phyloP scores from a whole-genome alignment of 768 basidiomycete genomes.

The Phaeolepiota aurea region DNA sequence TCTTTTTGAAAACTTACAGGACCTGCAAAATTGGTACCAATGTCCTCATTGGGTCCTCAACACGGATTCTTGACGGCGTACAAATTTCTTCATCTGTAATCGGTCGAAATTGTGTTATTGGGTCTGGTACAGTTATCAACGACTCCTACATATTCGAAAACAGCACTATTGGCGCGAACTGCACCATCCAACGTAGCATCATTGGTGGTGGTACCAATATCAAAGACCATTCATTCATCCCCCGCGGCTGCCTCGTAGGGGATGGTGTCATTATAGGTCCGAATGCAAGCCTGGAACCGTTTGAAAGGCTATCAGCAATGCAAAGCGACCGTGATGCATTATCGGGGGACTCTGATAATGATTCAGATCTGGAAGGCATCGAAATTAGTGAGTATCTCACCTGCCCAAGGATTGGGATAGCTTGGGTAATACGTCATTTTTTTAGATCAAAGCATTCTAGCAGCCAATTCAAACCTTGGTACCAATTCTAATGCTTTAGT shows the following conservation, averaged over 20 bases:
- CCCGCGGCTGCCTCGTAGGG: slow-evolving; percentile 72
- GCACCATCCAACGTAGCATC: slow-evolving; percentile 70
- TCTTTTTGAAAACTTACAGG: slow-evolving; percentile 25
- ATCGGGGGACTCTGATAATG: slow-evolving; percentile 29
- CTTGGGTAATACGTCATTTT: slow-evolving; percentile 1
- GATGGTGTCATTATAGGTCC: slow-evolving; percentile 77
- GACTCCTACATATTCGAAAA: slow-evolving; percentile 83
- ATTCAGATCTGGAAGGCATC: slow-evolving; percentile 61
- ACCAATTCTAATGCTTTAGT: slow-evolving; percentile 66
- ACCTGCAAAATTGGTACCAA: slow-evolving; percentile 78
- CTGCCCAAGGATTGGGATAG: not conserved
- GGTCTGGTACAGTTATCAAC: slow-evolving; percentile 56
- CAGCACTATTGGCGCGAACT: slow-evolving; percentile 60
- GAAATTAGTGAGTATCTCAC: slow-evolving; percentile 45
- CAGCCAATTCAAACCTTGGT: slow-evolving; percentile 44
- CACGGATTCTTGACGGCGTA: slow-evolving; percentile 58
- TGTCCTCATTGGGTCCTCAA: slow-evolving; percentile 77
- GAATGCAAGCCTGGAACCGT: slow-evolving; percentile 55
- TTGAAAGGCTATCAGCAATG: slow-evolving; percentile 64
- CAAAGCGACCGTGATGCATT: slow-evolving; percentile 28
- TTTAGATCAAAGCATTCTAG: slow-evolving; percentile 40
- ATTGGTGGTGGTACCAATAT: slow-evolving; percentile 73
- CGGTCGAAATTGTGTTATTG: slow-evolving; percentile 68
- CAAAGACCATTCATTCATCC: slow-evolving; percentile 57
- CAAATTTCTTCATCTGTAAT: slow-evolving; percentile 69